Evolutionary conservation across 2,329 filamentous ascomycete genomes (phyloP), one percentile per base, ranked within the genome.

Genomic region (Botrytis deweyae): DNA sequence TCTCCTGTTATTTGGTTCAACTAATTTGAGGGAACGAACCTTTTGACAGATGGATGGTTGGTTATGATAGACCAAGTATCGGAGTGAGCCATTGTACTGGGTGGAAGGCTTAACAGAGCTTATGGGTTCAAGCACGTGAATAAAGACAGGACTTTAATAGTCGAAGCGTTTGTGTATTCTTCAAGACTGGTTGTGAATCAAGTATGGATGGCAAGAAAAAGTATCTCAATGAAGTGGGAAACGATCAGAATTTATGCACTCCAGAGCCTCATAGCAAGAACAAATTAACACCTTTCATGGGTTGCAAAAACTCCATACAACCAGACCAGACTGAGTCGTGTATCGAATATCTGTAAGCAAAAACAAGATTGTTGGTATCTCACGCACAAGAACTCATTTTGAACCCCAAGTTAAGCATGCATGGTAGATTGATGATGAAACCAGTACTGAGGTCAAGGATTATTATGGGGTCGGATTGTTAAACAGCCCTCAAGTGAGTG

Each of bases 11-110:
- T 29, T 38, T 16, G 36, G n/a, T 22, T 29, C 44, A 9, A 25
- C 20, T 62, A 10, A 62, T 38, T 25, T n/a, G 20, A 36, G 40
- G 22, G 29, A 36, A n/a, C 42, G 22, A 69, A 72, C 64, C 62
- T 42, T 8, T 72, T 49, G 36, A 49, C 52, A 69, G 71, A 72
- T n/a, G 52, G 52, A 42, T 29, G 18, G 29, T 49, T 72, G 20
- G 42, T 69, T 33, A 29, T n/a, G 2, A 64, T 69, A 25, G 71
- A 72, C 64, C 64, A 69, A 42, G 64, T 22, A 46, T 72, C 42
- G 18, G 64, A 69, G 8, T 42, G 61, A 29, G 63, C 71, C 64
- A 69, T 72, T 36, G 64, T 55, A 8, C 9, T 22, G 16, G 20
- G 29, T 52, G 52, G 36, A 33, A 58, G 38, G n/a, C 18, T 46